Percentiles rank a stretch among this genome's conserved stretches.
Conservation (phyloP, 2,329 filamentous ascomycete species). For the Dactylellina drechsleri region DNA sequence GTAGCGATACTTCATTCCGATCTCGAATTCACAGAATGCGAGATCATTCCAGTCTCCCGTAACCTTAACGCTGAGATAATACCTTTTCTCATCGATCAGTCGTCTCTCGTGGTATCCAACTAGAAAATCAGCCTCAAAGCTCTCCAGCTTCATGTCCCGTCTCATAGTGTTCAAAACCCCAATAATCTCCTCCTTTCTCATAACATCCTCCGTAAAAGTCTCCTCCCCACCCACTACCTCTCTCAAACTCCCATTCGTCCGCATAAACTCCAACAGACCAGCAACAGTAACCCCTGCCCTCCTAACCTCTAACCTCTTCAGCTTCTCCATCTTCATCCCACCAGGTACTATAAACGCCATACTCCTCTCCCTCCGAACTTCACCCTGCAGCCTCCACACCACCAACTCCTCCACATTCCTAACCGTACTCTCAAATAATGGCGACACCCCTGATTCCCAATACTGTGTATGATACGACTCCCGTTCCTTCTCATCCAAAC, state of each 20-base stretch:
- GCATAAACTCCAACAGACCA: constrained; percentile 27
- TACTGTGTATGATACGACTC: constrained; percentile 41
- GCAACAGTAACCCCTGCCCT: constrained; percentile 5
- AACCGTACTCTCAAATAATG: constrained; percentile 32
- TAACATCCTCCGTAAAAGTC: constrained; percentile 5
- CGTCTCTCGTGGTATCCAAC: constrained; percentile 5
- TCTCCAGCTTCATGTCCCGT: constrained; percentile 11
- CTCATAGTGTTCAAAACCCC: constrained; percentile 6
- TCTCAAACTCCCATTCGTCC: constrained; percentile 23
- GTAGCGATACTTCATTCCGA: constrained; percentile 37
- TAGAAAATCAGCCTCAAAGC: constrained; percentile 23
- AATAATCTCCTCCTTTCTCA: constrained; percentile 24
- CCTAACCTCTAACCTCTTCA: constrained; percentile 31
- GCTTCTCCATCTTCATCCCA: constrained; percentile 12
- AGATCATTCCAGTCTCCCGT: constrained; percentile 29
- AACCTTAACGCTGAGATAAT: constrained; percentile 22
- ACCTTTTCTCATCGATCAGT: constrained; percentile 33
- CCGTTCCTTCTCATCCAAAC: constrained; percentile 43
- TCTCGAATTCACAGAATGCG: constrained; percentile 35
- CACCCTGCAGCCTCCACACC: constrained; percentile 32
- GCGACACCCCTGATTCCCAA: constrained; percentile 22
- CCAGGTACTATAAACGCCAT: constrained; percentile 27
- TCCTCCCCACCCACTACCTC: constrained; percentile 30
- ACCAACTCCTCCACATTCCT: constrained; percentile 37
- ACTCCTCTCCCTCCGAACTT: constrained; percentile 16